phyloP scores from a whole-genome alignment of 1,284 basidiomycete genomes.

The Ustilago sp. region DNA sequence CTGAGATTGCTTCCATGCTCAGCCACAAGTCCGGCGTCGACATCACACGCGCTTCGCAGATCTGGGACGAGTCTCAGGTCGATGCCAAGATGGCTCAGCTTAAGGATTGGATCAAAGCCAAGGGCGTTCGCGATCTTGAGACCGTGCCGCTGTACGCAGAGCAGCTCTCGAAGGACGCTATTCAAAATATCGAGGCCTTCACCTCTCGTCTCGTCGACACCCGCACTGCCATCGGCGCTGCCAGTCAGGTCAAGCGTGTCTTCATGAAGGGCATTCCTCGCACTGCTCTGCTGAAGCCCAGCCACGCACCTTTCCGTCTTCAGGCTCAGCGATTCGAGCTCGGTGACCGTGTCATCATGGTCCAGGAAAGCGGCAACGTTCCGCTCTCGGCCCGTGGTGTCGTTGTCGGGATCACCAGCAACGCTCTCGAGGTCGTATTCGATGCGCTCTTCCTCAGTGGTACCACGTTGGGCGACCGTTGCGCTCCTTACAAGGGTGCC shows the following conservation, averaged over 20 bases:
- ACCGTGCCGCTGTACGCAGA: conserved; percentile 92
- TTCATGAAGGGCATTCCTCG: conserved; percentile 91
- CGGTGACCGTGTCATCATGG: conserved; percentile 96
- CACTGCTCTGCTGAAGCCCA: conserved; percentile 93
- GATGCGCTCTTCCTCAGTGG: conserved; percentile 96
- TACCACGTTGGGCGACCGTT: conserved; percentile 79
- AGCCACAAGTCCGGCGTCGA: conserved; percentile 70
- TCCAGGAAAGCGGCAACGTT: conserved; percentile 90
- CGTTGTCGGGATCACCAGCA: conserved; percentile 85
- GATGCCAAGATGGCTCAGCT: conserved; percentile 81
- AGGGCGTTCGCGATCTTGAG: conserved; percentile 89
- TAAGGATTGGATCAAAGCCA: conserved; percentile 85
- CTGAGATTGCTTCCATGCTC: conserved; percentile 60
- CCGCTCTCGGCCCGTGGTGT: conserved; percentile 92
- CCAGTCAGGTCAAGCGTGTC: conserved; percentile 84
- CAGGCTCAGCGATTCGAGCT: conserved; percentile 90
- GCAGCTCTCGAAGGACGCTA: conserved; percentile 79
- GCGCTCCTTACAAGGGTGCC: conserved; percentile 50
- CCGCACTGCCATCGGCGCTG: conserved; percentile 72
- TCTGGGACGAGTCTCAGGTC: conserved; percentile 77
- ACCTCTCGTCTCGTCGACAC: conserved; percentile 76
- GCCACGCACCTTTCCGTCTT: conserved; percentile 87
- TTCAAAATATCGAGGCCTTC: conserved; percentile 74
- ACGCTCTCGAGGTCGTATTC: conserved; percentile 93
- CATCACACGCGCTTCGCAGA: conserved; percentile 79